Evolutionary conservation across 2,329 filamentous ascomycete genomes (phyloP).

Genomic region (Penicillium polonicum): DNA sequence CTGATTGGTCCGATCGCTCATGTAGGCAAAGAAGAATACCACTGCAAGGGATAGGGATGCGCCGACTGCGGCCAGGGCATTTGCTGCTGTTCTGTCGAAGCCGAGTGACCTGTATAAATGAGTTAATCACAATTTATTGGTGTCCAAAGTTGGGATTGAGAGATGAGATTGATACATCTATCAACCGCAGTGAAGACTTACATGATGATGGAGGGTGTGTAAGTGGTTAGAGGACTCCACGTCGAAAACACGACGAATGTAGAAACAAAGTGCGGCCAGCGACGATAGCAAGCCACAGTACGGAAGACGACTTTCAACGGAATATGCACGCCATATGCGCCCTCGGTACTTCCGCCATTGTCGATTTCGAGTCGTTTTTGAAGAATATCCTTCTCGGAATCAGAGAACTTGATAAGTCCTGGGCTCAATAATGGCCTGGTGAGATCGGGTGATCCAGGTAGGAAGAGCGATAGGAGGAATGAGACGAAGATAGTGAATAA

Average conservation of each 20-base stretch:
- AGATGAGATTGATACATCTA: not conserved
- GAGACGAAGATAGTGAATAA: not conserved
- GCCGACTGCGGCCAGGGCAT: not conserved
- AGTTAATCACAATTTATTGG: not conserved
- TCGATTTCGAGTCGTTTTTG: not conserved
- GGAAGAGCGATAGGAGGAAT: not conserved
- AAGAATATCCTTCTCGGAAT: not conserved
- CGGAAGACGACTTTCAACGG: not conserved
- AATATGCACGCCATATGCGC: not conserved
- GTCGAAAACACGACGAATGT: not conserved
- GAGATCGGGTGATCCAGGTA: not conserved
- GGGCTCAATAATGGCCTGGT: not conserved
- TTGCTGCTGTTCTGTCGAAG: not conserved
- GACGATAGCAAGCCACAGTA: not conserved
- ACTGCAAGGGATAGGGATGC: not conserved
- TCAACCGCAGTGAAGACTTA: not conserved
- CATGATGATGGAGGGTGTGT: not conserved
- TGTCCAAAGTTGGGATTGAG: too few species aligned
- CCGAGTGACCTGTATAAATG: not conserved
- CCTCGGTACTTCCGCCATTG: not conserved
- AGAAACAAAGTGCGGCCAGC: not conserved
- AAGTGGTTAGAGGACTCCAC: not conserved
- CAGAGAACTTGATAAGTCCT: not conserved
- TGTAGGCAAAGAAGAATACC: not conserved
- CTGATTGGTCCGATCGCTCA: not conserved